Base-by-base conservation (phyloP, 2,329 filamentous ascomycete genomes). In the Myotisia sp. region DNA sequence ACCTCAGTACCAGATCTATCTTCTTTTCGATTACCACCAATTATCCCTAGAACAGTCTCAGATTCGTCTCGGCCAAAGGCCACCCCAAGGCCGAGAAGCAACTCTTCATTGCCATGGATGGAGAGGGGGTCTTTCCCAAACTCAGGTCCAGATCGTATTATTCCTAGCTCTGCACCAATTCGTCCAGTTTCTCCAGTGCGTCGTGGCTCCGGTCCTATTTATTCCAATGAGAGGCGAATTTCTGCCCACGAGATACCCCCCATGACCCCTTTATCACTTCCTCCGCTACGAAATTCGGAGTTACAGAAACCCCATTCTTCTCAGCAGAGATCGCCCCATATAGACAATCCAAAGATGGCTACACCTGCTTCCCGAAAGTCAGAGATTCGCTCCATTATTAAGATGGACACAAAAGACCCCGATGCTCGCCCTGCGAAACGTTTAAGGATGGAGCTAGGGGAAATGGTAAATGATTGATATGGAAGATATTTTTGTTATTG, bases 401-500 rank as follows among this genome's bases (percentile, higher is more conserved):
- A n/a, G n/a, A n/a, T n/a, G n/a, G n/a, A n/a, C n/a, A 19, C 18
- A n/a, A 22, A 32, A 20, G 33, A 37, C 19, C 17, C 9, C 1
- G 37, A 40, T n/a, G 13, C n/a, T 3, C 39, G 33, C 5, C 41
- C 42, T 2, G 29, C 36, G 19, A 43, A 43, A 26, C 33, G 41
- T 6, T 26, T 31, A 10, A 44, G 38, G 29, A 44, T 45, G 41
- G 39, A 43, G 20, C 32, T 43, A 6, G 40, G 39, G 12, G 41
- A 43, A 23, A 44, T 45, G 43, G 40, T 43, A 5, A 44, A 43
- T 28, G 31, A 36, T 36, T 43, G 35, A 26, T 30, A 32, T 32
- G 29, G 24, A n/a, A n/a, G n/a, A n/a, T n/a, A n/a, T n/a, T n/a
- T n/a, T n/a, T n/a, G n/a, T n/a, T n/a, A n/a, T n/a, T n/a, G n/a